Evolutionary conservation across 495 filamentous ascomycete species (phyloP).

Genomic region (Aspergillus steynii): DNA sequence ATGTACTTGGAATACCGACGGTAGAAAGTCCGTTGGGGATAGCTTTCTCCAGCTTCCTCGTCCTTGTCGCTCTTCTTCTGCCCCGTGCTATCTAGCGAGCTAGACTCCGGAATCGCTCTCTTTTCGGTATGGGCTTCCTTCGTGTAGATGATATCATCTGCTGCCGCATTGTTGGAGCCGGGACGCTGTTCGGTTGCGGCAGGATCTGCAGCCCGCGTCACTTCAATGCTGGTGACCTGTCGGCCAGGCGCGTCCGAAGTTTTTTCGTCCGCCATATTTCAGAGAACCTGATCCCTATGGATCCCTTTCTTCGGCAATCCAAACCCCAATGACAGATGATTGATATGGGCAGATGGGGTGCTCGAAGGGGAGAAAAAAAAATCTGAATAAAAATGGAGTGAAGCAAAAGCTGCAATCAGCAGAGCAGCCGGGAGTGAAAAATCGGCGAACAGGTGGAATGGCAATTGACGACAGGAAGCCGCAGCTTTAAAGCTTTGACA

Average conservation of each 20-base stretch:
- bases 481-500: not conserved
- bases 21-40: slow-evolving; percentile 19
- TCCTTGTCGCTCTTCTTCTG: slow-evolving; percentile 33
- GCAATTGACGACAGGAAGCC: not conserved
- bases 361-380: too few relatives aligned
- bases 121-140: slow-evolving; percentile 45
- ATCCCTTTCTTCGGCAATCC: not conserved
- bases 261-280: slow-evolving; percentile 1
- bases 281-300: not conserved
- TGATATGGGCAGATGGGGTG: too few relatives aligned
- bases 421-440: not conserved
- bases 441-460: not conserved
- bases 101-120: slow-evolving; percentile 41
- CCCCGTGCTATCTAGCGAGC: slow-evolving; percentile 41
- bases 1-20: slow-evolving; percentile 26
- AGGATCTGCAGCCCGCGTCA: not conserved
- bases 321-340: too few relatives aligned
- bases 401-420: not conserved
- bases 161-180: slow-evolving; percentile 4
- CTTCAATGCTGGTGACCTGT: not conserved
- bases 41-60: slow-evolving; percentile 28
- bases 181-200: not conserved
- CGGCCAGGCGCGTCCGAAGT: not conserved
- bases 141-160: slow-evolving; percentile 51
- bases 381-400: not conserved